phyloP scores from a whole-genome alignment of 2,329 filamentous ascomycete genomes.

The Peltaster fructicola region DNA sequence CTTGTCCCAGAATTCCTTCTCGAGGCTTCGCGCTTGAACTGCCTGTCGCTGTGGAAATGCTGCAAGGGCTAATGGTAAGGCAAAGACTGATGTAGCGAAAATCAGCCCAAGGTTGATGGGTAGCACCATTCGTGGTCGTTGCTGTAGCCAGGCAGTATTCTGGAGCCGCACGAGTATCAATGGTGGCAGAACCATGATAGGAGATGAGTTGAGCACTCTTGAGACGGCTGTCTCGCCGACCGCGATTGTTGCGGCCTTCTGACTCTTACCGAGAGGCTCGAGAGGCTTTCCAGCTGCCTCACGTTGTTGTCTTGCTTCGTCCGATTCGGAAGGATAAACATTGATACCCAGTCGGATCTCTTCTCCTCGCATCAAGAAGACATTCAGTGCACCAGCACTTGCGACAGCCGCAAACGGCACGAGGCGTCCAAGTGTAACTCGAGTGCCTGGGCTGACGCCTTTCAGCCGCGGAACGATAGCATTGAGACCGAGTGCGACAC shows the following conservation, averaged over 20 bases:
- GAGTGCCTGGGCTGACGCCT: conserved; percentile 54
- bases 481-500: conserved; percentile 83
- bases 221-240: conserved; percentile 86
- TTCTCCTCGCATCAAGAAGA: conserved; percentile 93
- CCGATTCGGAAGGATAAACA: conserved; percentile 65
- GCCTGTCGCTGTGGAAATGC: conserved; percentile 85
- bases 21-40: conserved; percentile 56
- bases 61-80: conserved; percentile 72
- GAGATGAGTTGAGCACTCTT: conserved; percentile 81
- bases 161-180: conserved; percentile 73
- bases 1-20: conserved; percentile 69
- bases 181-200: conserved; percentile 92
- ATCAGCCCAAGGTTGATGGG: conserved; percentile 81
- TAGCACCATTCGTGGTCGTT: conserved; percentile 55
- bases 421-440: conserved; percentile 62
- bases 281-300: conserved; percentile 15
- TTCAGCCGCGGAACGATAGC: conserved; percentile 72
- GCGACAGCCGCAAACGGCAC: conserved; percentile 94
- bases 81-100: conserved; percentile 69
- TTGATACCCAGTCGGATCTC: conserved; percentile 90
- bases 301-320: conserved; percentile 44
- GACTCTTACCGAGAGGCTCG: conserved; percentile 61
- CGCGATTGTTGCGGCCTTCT: conserved; percentile 71
- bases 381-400: conserved; percentile 77
- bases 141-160: conserved; percentile 63